phyloP scores from a whole-genome alignment of 2,329 filamentous ascomycete species.

The Neonectria ditissima region DNA sequence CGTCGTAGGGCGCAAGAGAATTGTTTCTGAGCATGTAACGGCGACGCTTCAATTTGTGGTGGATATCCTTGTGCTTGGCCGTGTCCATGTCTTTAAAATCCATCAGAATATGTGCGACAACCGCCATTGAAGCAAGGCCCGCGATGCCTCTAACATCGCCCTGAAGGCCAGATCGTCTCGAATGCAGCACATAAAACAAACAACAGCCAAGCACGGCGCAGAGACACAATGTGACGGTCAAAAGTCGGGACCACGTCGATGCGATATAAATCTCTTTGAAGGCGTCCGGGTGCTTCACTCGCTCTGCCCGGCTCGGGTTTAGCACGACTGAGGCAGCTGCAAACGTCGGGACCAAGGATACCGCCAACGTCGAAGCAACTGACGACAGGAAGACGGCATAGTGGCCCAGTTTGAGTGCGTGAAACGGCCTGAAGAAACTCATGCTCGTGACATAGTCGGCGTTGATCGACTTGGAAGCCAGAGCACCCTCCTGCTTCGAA shows the following conservation, averaged over 20 bases:
- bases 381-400: slow-evolving; percentile 77
- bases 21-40: slow-evolving; percentile 79
- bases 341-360: slow-evolving; percentile 76
- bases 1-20: slow-evolving; percentile 74
- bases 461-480: slow-evolving; percentile 75
- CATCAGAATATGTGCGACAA: slow-evolving; percentile 77
- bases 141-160: slow-evolving; percentile 79
- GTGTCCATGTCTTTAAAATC: slow-evolving; percentile 80
- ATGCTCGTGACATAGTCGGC: slow-evolving; percentile 79
- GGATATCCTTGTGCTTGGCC: slow-evolving; percentile 74
- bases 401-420: slow-evolving; percentile 71
- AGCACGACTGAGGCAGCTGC: slow-evolving; percentile 72
- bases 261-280: slow-evolving; percentile 68
- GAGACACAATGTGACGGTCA: slow-evolving; percentile 67
- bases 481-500: slow-evolving; percentile 68
- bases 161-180: slow-evolving; percentile 72
- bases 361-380: slow-evolving; percentile 72
- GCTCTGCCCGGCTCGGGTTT: slow-evolving; percentile 61
- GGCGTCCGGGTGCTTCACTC: slow-evolving; percentile 54
- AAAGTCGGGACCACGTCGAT: slow-evolving; percentile 69
- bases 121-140: slow-evolving; percentile 80
- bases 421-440: slow-evolving; percentile 73
- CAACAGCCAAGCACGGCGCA: slow-evolving; percentile 69
- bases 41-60: slow-evolving; percentile 72
- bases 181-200: slow-evolving; percentile 71